These are phyloP conservation scores for Dipteronia sinensis DNA, from an alignment of 345 rosid genomes.

Conservation along the genomic window DNA sequence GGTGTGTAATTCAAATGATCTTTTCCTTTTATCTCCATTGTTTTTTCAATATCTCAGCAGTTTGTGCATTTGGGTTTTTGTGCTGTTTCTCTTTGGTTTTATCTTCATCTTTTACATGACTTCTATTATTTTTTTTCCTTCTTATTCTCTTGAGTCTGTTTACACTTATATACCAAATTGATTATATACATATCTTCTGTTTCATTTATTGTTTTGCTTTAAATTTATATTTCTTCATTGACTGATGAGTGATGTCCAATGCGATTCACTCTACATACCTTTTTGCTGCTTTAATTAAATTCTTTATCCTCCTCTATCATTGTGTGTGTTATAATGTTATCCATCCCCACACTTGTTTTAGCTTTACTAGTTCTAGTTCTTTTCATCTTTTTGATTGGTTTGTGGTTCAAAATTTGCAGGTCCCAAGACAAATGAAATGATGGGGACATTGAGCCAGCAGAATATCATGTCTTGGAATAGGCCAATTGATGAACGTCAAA, in stretches of 20 bases:
- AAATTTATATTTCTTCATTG: neutral
- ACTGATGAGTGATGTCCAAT: slow-evolving; percentile 18
- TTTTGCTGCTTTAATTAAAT: slow-evolving; percentile 27
- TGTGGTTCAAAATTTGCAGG: slow-evolving; percentile 35
- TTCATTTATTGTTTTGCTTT: slow-evolving; percentile 17
- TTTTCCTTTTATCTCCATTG: neutral
- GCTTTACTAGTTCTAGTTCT: neutral
- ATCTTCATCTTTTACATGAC: neutral
- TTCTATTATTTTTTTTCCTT: neutral
- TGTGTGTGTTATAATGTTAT: neutral
- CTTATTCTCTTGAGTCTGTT: neutral
- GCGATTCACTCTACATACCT: neutral
- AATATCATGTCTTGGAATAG: slow-evolving; percentile 37
- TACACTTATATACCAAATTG: neutral
- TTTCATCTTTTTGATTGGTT: slow-evolving; percentile 14
- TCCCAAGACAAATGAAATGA: slow-evolving; percentile 41
- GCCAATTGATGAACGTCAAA: slow-evolving; percentile 36
- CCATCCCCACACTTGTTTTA: neutral
- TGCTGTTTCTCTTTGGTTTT: slow-evolving; percentile 21
- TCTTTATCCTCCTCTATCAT: neutral
- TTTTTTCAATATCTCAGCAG: neutral
- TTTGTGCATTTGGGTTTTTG: slow-evolving; percentile 27
- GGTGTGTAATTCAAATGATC: slow-evolving; percentile 24
- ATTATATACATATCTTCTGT: slow-evolving; percentile 8
- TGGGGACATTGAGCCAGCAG: slow-evolving; percentile 38